Evolutionary conservation across 139 green algal species (phyloP), one percentile per base, ranked within the genome.

Genomic region (Desmodesmus armatus): DNA sequence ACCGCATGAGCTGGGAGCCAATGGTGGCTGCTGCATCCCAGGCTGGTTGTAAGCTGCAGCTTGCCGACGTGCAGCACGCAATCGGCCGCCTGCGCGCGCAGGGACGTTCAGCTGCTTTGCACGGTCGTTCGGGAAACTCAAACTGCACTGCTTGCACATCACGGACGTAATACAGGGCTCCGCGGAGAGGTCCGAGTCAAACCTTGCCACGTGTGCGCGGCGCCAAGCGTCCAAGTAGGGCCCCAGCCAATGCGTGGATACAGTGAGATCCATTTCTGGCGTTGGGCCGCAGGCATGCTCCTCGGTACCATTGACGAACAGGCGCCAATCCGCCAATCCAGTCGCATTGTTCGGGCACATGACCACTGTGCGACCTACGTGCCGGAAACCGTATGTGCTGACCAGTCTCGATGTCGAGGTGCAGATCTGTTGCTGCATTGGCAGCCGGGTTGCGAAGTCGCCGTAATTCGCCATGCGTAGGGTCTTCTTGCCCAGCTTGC

Each of bases 381-480:
- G 78, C 19, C 23, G 17, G 62, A 84, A 75, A 17, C 35, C 66
- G 62, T 41, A 75, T 13, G 78, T 72, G 6, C 39, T 19, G n/a
- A 33, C 53, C 1, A 67, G 19, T 40, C 40, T 63, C 0, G n/a
- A n/a, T n/a, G 78, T 72, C 0, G 44, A 60, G 9, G 62, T 41
- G 29, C 78, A 84, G 23, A 75, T 27, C 55, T 76, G 47, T 51
- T 37, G 27, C 2, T 53, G 41, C 71, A 78, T 37, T 5, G 40
- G 67, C 25, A 60, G 73, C 83, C 60, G 25, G 25, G 43, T 21
- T 65, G 71, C 67, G 72, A 82, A 72, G 55, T 69, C 51, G 5
- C 23, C 53, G 51, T 80, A 78, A 71, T 90, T 87, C 49, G 55
- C 72, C 31, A 82, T 60, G 1, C 76, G 62, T 13, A 82, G 35